Evolutionary conservation across 345 rosid species (phyloP), one percentile per base, ranked within the genome.

Genomic region (Gossypium herbaceum): DNA sequence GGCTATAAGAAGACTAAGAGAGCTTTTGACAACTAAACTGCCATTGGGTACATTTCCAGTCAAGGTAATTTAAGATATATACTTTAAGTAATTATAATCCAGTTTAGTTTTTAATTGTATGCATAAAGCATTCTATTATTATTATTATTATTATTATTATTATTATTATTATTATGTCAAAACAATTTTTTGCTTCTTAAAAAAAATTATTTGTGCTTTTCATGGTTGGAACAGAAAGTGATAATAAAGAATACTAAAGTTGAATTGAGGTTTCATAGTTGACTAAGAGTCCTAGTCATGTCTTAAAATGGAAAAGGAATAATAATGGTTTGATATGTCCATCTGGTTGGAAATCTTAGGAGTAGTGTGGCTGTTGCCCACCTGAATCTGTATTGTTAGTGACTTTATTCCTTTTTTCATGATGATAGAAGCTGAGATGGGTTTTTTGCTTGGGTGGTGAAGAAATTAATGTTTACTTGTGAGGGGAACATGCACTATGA

Each of bases 21-120:
- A 95, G 85, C 99, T 95, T 78, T 86, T 95, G 87, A 95, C 99
- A 61, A 91, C 99, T 64, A 93, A 95, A 82, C 88, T 95, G 54
- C 99, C 98, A 29, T 4, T 61, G 43, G 99, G 98, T 76, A 95
- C 98, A 76, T 95, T 95, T 85, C 99, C 99, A 74, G 97, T 93
- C 81, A 93, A 95, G 97, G 99, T 95, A 85, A 67, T 65, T 47
- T 41, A 9, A 71, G 68, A 61, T 61, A 12, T 59, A 25, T 59
- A 59, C 44, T 61, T 29, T 6, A 59, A 12, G 45, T n/a, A 62
- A n/a, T 61, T 24, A 52, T 22, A 45, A 65, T 55, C 68, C 51
- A 34, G 13, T 65, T 62, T 76, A 47, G 43, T 25, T 25, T 55
- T 68, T 3, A 56, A 58, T 72, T 29, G n/a, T 68, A 20, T 1